These are phyloP conservation scores for Prinsepia uniflora DNA, from an alignment of 306 rosid species.

Conservation along the genomic window DNA sequence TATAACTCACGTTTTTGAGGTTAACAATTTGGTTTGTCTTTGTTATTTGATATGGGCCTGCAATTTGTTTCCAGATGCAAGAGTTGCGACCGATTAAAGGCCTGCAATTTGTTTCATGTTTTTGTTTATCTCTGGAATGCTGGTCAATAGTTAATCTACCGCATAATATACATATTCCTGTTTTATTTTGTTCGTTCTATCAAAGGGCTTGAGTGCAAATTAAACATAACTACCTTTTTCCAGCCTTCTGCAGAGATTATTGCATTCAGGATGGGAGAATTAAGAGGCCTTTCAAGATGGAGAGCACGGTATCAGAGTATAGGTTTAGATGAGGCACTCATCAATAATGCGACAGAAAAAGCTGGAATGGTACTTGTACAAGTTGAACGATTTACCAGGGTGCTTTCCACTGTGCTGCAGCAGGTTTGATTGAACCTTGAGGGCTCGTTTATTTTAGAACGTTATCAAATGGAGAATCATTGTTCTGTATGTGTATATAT, in stretches of 20 bases:
- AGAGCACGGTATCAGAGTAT: conserved; percentile 69
- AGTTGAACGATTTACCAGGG: conserved; percentile 86
- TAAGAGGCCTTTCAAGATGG: conserved; percentile 95
- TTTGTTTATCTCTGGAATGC: neutral
- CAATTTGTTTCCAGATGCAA: neutral
- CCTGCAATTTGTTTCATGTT: neutral
- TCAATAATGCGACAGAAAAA: conserved; percentile 70
- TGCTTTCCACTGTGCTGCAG: conserved; percentile 87
- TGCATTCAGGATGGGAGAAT: conserved; percentile 92
- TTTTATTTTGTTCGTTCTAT: conserved; percentile 7
- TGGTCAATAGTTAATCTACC: neutral
- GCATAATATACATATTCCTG: neutral
- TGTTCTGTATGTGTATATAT: conserved; percentile 16
- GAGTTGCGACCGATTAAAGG: too few species aligned
- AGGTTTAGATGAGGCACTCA: conserved; percentile 83
- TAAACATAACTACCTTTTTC: conserved; percentile 25
- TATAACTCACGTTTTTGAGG: neutral
- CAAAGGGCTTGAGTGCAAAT: conserved; percentile 23
- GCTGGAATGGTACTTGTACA: conserved; percentile 95
- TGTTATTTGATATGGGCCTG: neutral
- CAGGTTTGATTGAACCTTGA: conserved; percentile 56
- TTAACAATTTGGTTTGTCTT: neutral
- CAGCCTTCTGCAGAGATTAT: conserved; percentile 96
- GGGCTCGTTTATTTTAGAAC: conserved; percentile 3
- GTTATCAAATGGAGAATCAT: conserved; percentile 4